phyloP scores from a whole-genome alignment of 768 basidiomycete genomes.

The Megacollybia marginata region DNA sequence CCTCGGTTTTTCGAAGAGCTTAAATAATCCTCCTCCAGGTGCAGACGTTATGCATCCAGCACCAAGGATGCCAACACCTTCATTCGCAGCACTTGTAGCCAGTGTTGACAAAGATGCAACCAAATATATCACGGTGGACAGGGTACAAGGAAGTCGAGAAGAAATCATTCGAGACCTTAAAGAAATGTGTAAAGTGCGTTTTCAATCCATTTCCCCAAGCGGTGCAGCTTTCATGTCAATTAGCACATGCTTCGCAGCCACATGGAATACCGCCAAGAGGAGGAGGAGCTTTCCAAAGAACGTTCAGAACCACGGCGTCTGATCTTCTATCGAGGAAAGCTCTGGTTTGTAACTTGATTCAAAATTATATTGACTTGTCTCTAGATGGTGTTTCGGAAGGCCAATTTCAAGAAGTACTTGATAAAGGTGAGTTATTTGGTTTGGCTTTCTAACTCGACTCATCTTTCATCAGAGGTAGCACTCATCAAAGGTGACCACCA shows the following conservation, averaged over 20 bases:
- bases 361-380: background rate
- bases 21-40: slow-evolving; percentile 20
- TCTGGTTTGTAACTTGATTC: slow-evolving; percentile 1
- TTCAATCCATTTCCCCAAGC: too few species aligned
- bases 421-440: slow-evolving; percentile 1
- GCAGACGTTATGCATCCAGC: slow-evolving; percentile 57
- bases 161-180: slow-evolving; percentile 50
- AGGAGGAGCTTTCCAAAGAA: slow-evolving; percentile 28
- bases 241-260: slow-evolving; percentile 30
- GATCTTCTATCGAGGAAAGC: slow-evolving; percentile 43
- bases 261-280: slow-evolving; percentile 11
- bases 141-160: slow-evolving; percentile 38
- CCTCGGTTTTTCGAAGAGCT: background rate
- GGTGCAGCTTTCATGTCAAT: too few species aligned
- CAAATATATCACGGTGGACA: slow-evolving; percentile 45
- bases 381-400: slow-evolving; percentile 10
- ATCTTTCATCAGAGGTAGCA: background rate
- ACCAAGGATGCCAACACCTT: slow-evolving; percentile 48
- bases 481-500: slow-evolving; percentile 1
- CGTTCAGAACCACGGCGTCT: slow-evolving; percentile 34
- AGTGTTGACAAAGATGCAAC: slow-evolving; percentile 44
- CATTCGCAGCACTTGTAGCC: slow-evolving; percentile 49
- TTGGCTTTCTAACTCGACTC: background rate
- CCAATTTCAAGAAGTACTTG: slow-evolving; percentile 4
- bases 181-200: slow-evolving; percentile 24